phyloP scores from a whole-genome alignment of 1,139 yeast genomes.

The Saccharomyces hybrid region DNA sequence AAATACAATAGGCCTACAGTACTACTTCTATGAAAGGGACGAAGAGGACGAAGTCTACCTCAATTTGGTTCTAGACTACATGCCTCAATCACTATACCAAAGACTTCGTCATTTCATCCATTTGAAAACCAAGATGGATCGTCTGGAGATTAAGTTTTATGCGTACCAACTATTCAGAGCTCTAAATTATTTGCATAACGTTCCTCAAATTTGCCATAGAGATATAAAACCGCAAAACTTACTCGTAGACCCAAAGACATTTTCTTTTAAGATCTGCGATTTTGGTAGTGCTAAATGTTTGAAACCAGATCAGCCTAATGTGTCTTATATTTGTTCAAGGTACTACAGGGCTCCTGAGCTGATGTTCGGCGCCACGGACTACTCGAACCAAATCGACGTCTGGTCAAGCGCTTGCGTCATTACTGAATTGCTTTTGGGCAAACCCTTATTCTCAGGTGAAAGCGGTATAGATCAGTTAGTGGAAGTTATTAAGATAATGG shows the following conservation, averaged over 20 bases:
- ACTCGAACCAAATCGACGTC: slow-evolving; percentile 90
- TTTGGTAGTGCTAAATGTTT: slow-evolving; percentile 95
- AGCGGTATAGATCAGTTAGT: slow-evolving; percentile 96
- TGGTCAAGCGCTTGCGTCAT: slow-evolving; percentile 99
- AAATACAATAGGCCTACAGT: too few species aligned
- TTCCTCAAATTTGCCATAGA: slow-evolving; percentile 84
- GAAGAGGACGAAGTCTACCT: too few species aligned
- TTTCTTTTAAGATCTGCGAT: slow-evolving; percentile 85
- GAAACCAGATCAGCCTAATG: slow-evolving; percentile 87
- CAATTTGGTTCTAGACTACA: too few species aligned
- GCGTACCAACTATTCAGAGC: slow-evolving; percentile 90
- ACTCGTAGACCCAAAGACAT: slow-evolving; percentile 76
- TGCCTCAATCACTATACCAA: too few species aligned
- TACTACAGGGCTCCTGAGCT: slow-evolving; percentile 94
- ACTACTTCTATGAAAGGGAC: too few species aligned
- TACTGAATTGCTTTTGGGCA: slow-evolving; percentile 93
- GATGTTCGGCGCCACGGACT: slow-evolving; percentile 84
- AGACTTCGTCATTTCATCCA: too few species aligned
- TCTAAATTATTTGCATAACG: slow-evolving; percentile 81
- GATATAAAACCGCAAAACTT: slow-evolving; percentile 96
- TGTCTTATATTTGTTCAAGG: slow-evolving; percentile 91
- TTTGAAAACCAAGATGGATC: slow-evolving; percentile 71
- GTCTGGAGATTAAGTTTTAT: slow-evolving; percentile 79
- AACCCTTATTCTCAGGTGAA: slow-evolving; percentile 96
- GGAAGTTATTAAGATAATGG: slow-evolving; percentile 90